A percentile compares a stretch with the other conserved stretches of the same genome.
phyloP scores from a whole-genome alignment of 2,329 filamentous ascomycete species.

The Tolypocladium ovalisporum region DNA sequence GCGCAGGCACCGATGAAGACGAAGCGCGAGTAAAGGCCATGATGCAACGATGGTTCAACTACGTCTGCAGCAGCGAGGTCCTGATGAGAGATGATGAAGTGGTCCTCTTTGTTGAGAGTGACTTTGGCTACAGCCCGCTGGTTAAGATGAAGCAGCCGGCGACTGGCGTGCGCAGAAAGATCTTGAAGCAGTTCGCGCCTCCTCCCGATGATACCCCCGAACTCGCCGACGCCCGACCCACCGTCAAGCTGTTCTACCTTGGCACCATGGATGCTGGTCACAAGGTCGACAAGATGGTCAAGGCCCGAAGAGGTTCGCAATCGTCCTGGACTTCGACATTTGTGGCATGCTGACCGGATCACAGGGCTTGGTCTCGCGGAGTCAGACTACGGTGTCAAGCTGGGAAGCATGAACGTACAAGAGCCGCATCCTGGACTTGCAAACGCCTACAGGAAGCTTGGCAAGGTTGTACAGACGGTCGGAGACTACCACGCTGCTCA shows the following conservation, averaged over 20 bases:
- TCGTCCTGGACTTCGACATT: background rate
- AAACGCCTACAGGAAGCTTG: conserved; percentile 89
- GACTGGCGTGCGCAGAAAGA: conserved; percentile 86
- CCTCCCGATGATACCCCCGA: conserved; percentile 96
- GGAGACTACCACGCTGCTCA: conserved; percentile 95
- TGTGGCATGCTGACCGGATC: conserved; percentile 6
- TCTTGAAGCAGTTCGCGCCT: conserved; percentile 96
- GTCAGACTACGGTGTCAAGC: conserved; percentile 84
- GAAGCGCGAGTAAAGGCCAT: conserved; percentile 79
- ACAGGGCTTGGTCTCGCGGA: conserved; percentile 86
- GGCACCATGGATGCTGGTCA: conserved; percentile 95
- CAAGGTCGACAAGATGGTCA: conserved; percentile 91
- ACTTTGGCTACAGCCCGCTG: conserved; percentile 95
- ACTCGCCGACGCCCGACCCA: conserved; percentile 75
- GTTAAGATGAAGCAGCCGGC: conserved; percentile 94
- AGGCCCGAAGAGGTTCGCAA: conserved; percentile 68
- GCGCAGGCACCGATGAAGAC: conserved; percentile 92
- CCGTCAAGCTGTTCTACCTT: conserved; percentile 92
- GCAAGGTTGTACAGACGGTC: conserved; percentile 83
- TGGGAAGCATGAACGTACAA: conserved; percentile 77
- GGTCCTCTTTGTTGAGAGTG: conserved; percentile 96
- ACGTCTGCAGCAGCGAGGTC: conserved; percentile 82
- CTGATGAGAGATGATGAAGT: conserved; percentile 95
- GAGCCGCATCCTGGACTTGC: conserved; percentile 81
- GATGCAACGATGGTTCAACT: conserved; percentile 92